Evolutionary conservation across 352 stramenopile genomes (phyloP).

Genomic region (Globisporangium iwayamae): DNA sequence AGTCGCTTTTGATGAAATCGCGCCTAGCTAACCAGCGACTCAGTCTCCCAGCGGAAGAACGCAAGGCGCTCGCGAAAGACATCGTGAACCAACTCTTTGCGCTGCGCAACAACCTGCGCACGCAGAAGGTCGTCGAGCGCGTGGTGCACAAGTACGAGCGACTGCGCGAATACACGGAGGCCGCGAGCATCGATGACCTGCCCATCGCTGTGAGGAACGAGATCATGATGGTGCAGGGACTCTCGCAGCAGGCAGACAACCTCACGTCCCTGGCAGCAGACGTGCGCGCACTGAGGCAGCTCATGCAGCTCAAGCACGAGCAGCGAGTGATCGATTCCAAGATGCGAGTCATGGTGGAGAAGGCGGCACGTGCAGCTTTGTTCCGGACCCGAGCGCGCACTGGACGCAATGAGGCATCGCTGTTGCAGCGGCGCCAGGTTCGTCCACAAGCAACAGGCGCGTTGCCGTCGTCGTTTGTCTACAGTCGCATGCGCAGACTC

Average conservation of each 20-base stretch:
- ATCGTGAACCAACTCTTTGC: constrained; percentile 47
- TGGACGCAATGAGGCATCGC: constrained; percentile 55
- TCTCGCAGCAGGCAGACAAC: constrained; percentile 23
- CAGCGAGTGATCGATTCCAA: constrained; percentile 26
- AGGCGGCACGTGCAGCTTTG: constrained; percentile 36
- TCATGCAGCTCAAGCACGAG: constrained; percentile 64
- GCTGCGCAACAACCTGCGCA: constrained; percentile 42
- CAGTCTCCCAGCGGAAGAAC: constrained; percentile 30
- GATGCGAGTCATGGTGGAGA: constrained; percentile 33
- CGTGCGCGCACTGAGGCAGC: constrained; percentile 65
- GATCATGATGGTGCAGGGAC: constrained; percentile 20
- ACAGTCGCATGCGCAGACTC: constrained; percentile 71
- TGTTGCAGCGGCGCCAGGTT: constrained; percentile 52
- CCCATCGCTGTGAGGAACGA: constrained; percentile 41
- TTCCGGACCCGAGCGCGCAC: constrained; percentile 45
- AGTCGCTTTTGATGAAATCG: constrained; percentile 56
- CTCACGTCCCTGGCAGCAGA: constrained; percentile 60
- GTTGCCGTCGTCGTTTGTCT: constrained; percentile 59
- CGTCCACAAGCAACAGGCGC: constrained; percentile 23
- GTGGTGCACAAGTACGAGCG: constrained; percentile 75
- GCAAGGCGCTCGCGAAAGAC: constrained; percentile 48
- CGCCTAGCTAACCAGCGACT: constrained; percentile 32
- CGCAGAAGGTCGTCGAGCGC: constrained; percentile 50
- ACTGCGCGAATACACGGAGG: constrained; percentile 48
- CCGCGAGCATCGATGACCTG: constrained; percentile 47